These are phyloP conservation scores for Mycena galopus DNA, from an alignment of 768 basidiomycete species.

Conservation along the genomic window DNA sequence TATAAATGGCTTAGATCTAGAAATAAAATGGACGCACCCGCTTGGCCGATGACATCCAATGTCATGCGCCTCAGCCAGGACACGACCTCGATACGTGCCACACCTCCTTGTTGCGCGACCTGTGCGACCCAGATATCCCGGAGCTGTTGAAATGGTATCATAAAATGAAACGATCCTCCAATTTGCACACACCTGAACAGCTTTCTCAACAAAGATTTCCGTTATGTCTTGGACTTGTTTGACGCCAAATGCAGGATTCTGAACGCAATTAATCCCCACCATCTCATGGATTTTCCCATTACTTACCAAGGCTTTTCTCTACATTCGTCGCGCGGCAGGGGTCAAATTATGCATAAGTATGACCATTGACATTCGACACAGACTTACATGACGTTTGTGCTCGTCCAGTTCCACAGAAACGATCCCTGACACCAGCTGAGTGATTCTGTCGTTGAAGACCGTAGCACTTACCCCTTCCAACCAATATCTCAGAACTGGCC, in stretches of 20 bases:
- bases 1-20: not conserved
- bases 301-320: slow-evolving; percentile 15
- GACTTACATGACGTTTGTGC: slow-evolving; percentile 56
- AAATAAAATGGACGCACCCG: slow-evolving; percentile 43
- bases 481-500: not conserved
- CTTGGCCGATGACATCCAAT: slow-evolving; percentile 57
- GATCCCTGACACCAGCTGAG: slow-evolving; percentile 30
- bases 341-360: not conserved
- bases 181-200: slow-evolving; percentile 42
- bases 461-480: not conserved
- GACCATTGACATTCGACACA: not conserved
- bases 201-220: slow-evolving; percentile 52
- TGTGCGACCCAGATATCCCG: slow-evolving; percentile 49
- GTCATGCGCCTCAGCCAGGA: slow-evolving; percentile 52
- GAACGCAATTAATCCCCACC: not conserved
- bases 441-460: no score
- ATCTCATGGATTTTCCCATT: not conserved
- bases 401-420: slow-evolving; percentile 51
- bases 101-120: slow-evolving; percentile 35
- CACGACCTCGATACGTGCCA: slow-evolving; percentile 45
- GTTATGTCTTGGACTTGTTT: slow-evolving; percentile 56
- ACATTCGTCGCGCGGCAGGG: no score
- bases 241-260: slow-evolving; percentile 63
- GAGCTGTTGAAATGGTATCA: slow-evolving; percentile 40
- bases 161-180: not conserved